phyloP scores from a whole-genome alignment of 83 land plant genomes.

The Picea abies region DNA sequence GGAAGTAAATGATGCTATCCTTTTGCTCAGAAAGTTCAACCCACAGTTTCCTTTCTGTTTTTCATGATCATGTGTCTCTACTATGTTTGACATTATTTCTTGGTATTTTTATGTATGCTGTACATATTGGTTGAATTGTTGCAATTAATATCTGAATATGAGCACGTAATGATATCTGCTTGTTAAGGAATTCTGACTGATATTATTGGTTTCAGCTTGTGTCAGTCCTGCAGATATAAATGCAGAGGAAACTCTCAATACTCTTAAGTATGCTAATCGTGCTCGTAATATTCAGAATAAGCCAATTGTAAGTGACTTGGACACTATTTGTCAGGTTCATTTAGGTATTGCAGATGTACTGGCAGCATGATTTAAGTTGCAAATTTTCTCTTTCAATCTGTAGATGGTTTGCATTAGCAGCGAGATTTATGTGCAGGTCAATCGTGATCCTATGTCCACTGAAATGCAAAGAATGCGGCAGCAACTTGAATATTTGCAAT shows the following conservation, averaged over 20 bases:
- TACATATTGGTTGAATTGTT: background rate
- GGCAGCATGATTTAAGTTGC: background rate
- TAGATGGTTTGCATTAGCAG: background rate
- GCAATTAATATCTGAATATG: conserved; percentile 2
- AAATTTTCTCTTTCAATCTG: background rate
- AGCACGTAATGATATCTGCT: conserved; percentile 4
- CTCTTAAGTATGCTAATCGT: conserved; percentile 99
- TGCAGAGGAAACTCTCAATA: conserved; percentile 99
- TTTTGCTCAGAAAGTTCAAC: background rate
- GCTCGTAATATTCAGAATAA: conserved; percentile 99
- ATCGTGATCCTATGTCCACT: conserved; percentile 91
- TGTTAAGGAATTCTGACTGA: conserved; percentile 6
- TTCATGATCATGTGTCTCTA: background rate
- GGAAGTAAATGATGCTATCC: background rate
- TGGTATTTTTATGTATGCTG: background rate
- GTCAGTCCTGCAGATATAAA: conserved; percentile 99
- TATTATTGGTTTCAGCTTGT: conserved; percentile 71
- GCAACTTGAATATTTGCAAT: conserved; percentile 90
- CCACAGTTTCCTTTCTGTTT: background rate
- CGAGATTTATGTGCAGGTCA: conserved; percentile 57
- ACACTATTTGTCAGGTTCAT: background rate
- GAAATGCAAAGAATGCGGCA: conserved; percentile 97
- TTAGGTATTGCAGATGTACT: background rate
- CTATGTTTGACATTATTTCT: background rate
- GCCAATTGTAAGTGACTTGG: conserved; percentile 76